Conservation (phyloP, 2,329 filamentous ascomycete species). For the Magnaporthiopsis rhizophila region DNA sequence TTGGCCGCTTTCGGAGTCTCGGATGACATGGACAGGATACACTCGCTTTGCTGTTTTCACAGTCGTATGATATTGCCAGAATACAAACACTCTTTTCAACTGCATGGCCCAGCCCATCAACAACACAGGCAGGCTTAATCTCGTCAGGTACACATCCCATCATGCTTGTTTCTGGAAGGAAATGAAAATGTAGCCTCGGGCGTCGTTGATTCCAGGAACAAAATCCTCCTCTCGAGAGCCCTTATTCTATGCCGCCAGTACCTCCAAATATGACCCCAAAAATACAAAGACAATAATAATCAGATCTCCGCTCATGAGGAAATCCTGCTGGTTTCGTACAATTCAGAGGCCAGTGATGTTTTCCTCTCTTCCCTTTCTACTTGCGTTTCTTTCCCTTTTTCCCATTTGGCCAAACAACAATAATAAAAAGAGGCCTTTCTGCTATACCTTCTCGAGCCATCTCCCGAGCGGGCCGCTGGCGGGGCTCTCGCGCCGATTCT, state of each 20-base stretch:
- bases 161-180: neutral
- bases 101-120: neutral
- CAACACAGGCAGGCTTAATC: no score
- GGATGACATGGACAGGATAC: no score
- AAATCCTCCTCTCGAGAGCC: no score
- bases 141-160: no score
- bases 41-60: no score
- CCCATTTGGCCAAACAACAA: no score
- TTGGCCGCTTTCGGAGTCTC: no score
- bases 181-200: no score
- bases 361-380: neutral
- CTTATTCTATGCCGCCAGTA: neutral
- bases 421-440: no score
- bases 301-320: neutral
- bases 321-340: neutral
- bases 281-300: neutral
- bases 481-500: conserved; percentile 29
- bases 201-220: no score
- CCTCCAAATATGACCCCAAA: neutral
- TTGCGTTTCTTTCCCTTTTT: neutral
- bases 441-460: neutral
- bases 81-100: neutral
- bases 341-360: neutral
- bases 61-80: no score
- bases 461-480: conserved; percentile 13